Conservation (phyloP, 2,329 filamentous ascomycete genomes). For the Phialocephala subalpina region DNA sequence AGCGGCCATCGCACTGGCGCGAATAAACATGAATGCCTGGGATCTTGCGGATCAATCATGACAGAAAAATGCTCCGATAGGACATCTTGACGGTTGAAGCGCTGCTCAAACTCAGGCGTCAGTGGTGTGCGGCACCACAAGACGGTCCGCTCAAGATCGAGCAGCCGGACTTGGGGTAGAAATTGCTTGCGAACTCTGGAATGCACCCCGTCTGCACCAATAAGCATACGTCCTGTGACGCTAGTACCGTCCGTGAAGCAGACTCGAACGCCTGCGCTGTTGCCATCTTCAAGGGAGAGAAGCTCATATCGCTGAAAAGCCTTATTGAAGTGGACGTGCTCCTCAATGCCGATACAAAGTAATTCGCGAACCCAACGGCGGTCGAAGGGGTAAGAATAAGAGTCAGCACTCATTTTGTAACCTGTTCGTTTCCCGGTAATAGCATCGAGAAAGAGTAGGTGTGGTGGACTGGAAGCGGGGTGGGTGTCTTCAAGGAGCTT, state of each 20-base stretch:
- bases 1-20: no score
- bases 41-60: not conserved
- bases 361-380: conserved; percentile 40
- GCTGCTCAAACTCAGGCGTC: conserved; percentile 36
- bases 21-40: not conserved
- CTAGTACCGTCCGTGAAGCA: conserved; percentile 46
- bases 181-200: conserved; percentile 48
- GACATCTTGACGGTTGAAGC: conserved; percentile 29
- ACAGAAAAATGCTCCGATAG: conserved; percentile 35
- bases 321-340: conserved; percentile 45
- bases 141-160: conserved; percentile 49
- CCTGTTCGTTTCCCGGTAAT: not conserved
- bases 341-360: conserved; percentile 43
- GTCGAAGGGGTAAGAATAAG: not conserved
- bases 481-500: not conserved
- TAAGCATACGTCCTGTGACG: conserved; percentile 45
- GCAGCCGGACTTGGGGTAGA: conserved; percentile 44
- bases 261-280: conserved; percentile 32
- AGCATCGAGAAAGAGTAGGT: not conserved
- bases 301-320: conserved; percentile 34
- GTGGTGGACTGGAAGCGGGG: no score
- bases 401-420: not conserved
- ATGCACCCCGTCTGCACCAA: conserved; percentile 50
- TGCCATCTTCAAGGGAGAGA: conserved; percentile 8
- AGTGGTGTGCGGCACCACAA: conserved; percentile 51